phyloP scores from a whole-genome alignment of 495 filamentous ascomycete genomes.

The Neurospora sp. region DNA sequence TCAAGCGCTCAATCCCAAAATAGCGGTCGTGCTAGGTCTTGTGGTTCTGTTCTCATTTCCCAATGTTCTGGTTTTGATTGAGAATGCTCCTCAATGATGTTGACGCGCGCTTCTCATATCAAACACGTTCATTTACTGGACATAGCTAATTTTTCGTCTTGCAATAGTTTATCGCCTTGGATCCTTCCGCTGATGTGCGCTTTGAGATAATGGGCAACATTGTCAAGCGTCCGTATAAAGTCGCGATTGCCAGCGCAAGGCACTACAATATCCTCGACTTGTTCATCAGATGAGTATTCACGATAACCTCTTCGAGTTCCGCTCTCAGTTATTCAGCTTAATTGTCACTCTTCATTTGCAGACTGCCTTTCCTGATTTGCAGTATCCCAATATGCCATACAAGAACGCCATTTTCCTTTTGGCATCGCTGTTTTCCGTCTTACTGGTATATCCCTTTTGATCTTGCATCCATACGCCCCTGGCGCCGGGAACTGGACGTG shows the following conservation, averaged over 20 bases:
- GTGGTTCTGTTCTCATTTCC: too few species aligned
- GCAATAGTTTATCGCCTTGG: too few species aligned
- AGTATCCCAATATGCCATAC: neutral
- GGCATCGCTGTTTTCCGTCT: neutral
- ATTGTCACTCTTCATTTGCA: accelerated
- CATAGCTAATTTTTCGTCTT: too few species aligned
- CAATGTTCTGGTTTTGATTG: too few species aligned
- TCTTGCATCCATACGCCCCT: neutral
- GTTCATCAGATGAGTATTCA: neutral
- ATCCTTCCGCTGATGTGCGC: too few species aligned
- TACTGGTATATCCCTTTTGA: neutral
- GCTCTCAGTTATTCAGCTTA: neutral
- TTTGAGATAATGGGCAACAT: too few species aligned
- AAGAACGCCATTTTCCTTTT: neutral
- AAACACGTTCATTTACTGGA: too few species aligned
- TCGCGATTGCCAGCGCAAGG: neutral
- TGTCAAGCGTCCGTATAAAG: neutral
- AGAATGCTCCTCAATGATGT: too few species aligned
- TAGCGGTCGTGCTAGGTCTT: too few species aligned
- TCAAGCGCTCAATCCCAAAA: neutral
- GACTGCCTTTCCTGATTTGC: neutral
- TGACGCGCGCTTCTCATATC: too few species aligned
- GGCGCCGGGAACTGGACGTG: neutral
- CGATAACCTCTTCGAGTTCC: neutral
- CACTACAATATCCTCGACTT: neutral